Conservation (phyloP, 768 basidiomycete genomes). For the Daedalea quercina region DNA sequence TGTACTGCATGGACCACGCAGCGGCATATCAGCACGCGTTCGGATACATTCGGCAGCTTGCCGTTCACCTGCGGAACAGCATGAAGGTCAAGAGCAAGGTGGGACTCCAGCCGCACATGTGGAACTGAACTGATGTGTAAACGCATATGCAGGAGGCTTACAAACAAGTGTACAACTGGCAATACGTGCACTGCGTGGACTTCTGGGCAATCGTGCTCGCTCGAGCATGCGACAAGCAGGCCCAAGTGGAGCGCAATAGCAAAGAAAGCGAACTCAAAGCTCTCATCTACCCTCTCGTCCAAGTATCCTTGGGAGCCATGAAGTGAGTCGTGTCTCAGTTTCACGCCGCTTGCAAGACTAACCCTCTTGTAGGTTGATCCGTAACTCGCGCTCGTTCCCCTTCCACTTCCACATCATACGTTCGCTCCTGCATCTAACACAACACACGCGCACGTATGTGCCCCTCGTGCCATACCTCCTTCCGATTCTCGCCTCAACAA, state of each 20-base stretch:
- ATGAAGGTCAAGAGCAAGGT: slow-evolving; percentile 88
- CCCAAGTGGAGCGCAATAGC: slow-evolving; percentile 41
- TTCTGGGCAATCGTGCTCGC: slow-evolving; percentile 92
- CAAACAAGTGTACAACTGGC: slow-evolving; percentile 98
- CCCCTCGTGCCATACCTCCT: slow-evolving; percentile 84
- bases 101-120: slow-evolving; percentile 9
- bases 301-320: slow-evolving; percentile 88
- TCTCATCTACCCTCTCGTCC: slow-evolving; percentile 93
- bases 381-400: slow-evolving; percentile 88
- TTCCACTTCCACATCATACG: slow-evolving; percentile 91
- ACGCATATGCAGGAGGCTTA: slow-evolving; percentile 64
- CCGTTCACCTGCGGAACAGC: slow-evolving; percentile 85
- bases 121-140: slow-evolving; percentile 5
- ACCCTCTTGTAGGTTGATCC: slow-evolving; percentile 58
- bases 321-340: slow-evolving; percentile 47
- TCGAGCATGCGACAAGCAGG: slow-evolving; percentile 63
- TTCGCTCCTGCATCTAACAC: slow-evolving; percentile 79
- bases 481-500: slow-evolving; percentile 74
- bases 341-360: background rate
- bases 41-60: slow-evolving; percentile 91
- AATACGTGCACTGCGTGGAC: slow-evolving; percentile 91
- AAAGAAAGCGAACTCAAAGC: slow-evolving; percentile 74
- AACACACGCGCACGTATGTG: slow-evolving; percentile 79
- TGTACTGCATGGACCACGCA: slow-evolving; percentile 74
- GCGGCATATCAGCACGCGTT: slow-evolving; percentile 91